A percentile compares a stretch with the other conserved stretches of the same genome.
phyloP scores from a whole-genome alignment of 805 yeast genomes.

The Komagataella populi region DNA sequence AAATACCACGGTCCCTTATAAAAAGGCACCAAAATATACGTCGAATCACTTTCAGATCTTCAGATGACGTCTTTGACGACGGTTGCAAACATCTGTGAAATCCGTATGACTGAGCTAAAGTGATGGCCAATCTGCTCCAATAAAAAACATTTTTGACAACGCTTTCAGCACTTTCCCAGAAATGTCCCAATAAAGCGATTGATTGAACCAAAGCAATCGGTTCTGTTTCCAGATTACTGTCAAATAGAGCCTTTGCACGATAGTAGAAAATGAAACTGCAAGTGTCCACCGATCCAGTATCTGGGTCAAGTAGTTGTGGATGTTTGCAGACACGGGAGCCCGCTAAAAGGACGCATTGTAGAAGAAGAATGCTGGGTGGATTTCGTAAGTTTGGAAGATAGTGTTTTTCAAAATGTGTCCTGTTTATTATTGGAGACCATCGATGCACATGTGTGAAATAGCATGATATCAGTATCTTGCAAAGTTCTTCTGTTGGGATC shows the following conservation, averaged over 20 bases:
- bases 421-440: conserved; percentile 51
- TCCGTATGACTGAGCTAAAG: conserved; percentile 66
- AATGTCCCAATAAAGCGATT: conserved; percentile 45
- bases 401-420: conserved; percentile 43
- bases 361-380: conserved; percentile 47
- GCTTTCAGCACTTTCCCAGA: conserved; percentile 66
- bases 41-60: conserved; percentile 12
- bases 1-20: conserved; percentile 54
- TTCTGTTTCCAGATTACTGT: conserved; percentile 54
- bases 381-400: conserved; percentile 35
- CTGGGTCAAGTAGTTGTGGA: conserved; percentile 31
- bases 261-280: conserved; percentile 49
- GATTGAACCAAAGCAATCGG: conserved; percentile 50
- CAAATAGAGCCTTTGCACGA: conserved; percentile 65
- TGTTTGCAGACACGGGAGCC: conserved; percentile 51
- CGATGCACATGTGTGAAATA: conserved; percentile 60
- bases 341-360: conserved; percentile 55
- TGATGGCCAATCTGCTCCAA: conserved; percentile 59
- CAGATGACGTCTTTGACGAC: not conserved
- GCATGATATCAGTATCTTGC: conserved; percentile 43
- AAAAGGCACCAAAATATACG: conserved; percentile 61
- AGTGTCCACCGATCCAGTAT: conserved; percentile 23
- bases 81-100: conserved; percentile 36
- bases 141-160: conserved; percentile 52
- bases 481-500: conserved; percentile 45